phyloP scores from a whole-genome alignment of 305 asterid genomes.

The Fraxinus sp. region DNA sequence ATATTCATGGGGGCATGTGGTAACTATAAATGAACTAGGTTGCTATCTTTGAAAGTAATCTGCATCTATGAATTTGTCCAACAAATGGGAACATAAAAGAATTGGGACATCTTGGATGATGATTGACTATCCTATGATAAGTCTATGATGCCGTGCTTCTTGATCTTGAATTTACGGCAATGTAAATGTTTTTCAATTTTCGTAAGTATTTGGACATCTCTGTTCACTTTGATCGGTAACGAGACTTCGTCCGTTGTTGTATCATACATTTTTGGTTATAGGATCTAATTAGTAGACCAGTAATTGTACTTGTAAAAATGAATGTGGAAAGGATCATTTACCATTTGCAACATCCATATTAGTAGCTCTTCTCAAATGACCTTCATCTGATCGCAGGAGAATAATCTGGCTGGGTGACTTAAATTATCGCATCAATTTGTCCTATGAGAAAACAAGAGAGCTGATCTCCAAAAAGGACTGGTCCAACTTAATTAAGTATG shows the following conservation, averaged over 20 bases:
- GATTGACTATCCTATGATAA: background rate
- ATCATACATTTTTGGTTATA: background rate
- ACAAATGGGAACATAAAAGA: background rate
- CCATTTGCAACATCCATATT: slow-evolving; percentile 14
- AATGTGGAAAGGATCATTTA: background rate
- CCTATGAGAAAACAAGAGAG: slow-evolving; percentile 66
- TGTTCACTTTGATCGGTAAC: background rate
- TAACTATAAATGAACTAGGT: slow-evolving; percentile 1
- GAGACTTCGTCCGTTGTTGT: background rate
- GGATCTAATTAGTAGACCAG: background rate
- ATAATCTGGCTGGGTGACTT: slow-evolving; percentile 92
- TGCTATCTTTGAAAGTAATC: background rate
- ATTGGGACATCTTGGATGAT: background rate
- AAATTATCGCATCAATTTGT: slow-evolving; percentile 75
- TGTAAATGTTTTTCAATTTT: background rate
- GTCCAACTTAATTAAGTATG: slow-evolving; percentile 58
- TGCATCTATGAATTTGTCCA: background rate
- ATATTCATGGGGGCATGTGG: background rate
- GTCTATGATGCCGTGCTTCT: background rate
- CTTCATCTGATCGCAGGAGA: slow-evolving; percentile 56
- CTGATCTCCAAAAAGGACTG: slow-evolving; percentile 64
- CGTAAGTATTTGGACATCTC: background rate
- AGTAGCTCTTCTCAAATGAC: slow-evolving; percentile 9
- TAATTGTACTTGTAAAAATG: background rate
- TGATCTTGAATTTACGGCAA: background rate